These are phyloP conservation scores for Penicillium salamii DNA, from an alignment of 495 filamentous ascomycete species.

Conservation along the genomic window DNA sequence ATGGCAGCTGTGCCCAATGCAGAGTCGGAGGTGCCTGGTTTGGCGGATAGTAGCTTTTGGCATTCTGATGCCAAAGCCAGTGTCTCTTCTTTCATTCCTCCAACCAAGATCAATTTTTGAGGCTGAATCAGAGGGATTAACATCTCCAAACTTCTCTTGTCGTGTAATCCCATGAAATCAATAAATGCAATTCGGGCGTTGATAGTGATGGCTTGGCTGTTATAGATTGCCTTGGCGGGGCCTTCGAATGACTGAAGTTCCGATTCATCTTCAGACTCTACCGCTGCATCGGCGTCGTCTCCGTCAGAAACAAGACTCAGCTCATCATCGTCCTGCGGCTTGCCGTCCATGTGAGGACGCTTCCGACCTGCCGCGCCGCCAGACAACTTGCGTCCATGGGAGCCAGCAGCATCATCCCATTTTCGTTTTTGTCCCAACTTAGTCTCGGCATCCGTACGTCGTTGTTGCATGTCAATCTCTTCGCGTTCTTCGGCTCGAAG, in stretches of 20 bases:
- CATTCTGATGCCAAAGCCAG: slow-evolving; percentile 74
- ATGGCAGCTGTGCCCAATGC: slow-evolving; percentile 45
- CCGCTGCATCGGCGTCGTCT: slow-evolving; percentile 43
- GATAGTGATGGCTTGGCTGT: slow-evolving; percentile 57
- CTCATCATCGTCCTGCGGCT: slow-evolving; percentile 44
- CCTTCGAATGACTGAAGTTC: slow-evolving; percentile 54
- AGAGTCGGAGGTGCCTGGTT: slow-evolving; percentile 35
- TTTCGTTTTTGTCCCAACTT: slow-evolving; percentile 88
- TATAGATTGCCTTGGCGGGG: slow-evolving; percentile 70
- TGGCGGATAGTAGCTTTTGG: slow-evolving; percentile 63
- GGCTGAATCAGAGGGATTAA: slow-evolving; percentile 92
- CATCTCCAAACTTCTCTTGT: slow-evolving; percentile 89
- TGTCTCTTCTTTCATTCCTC: slow-evolving; percentile 76
- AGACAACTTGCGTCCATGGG: slow-evolving; percentile 36
- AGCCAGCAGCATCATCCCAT: slow-evolving; percentile 68
- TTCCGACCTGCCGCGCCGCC: slow-evolving; percentile 40
- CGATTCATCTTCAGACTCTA: slow-evolving; percentile 44
- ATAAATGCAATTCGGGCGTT: slow-evolving; percentile 78
- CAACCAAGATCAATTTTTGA: slow-evolving; percentile 85
- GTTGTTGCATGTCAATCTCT: slow-evolving; percentile 63
- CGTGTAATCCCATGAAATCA: slow-evolving; percentile 89
- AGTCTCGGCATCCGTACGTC: slow-evolving; percentile 52
- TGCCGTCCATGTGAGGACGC: slow-evolving; percentile 45
- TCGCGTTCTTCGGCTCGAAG: slow-evolving; percentile 90
- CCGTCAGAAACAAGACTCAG: slow-evolving; percentile 37